These are phyloP conservation scores for Polyporus tsugae DNA, from an alignment of 1,284 basidiomycete genomes.

Conservation along the genomic window DNA sequence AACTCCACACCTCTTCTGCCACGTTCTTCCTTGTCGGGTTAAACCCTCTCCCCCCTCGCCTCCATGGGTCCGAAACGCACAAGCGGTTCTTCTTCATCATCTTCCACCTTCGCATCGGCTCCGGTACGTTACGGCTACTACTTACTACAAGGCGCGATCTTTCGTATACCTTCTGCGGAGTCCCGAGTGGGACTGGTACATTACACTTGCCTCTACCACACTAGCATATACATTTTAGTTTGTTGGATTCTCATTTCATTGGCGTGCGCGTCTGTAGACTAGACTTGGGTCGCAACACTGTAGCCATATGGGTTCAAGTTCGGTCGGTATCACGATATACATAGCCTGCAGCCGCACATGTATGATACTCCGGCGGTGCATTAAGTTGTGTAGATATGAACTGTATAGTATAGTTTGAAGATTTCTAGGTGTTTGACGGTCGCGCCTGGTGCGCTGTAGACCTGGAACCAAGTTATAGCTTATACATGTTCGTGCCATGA, in stretches of 20 bases:
- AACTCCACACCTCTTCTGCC: no score
- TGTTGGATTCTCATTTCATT: background rate
- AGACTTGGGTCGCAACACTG: background rate
- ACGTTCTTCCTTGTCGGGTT: no score
- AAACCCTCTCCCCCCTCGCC: no score
- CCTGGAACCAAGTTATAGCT: no score
- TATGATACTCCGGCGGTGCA: no score
- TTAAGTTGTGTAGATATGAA: background rate
- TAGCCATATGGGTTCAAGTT: background rate
- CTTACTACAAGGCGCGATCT: background rate
- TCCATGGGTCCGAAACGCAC: background rate
- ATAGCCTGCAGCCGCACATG: no score
- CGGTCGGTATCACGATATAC: background rate
- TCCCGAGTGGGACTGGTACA: background rate
- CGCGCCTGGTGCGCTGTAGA: no score
- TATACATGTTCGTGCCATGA: no score
- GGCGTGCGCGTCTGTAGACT: background rate
- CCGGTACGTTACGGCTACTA: background rate
- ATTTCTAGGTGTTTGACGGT: no score
- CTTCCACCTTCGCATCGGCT: background rate
- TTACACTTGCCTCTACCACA: background rate
- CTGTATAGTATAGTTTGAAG: no score
- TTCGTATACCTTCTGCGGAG: conserved; percentile 1
- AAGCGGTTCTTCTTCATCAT: background rate
- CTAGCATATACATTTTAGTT: background rate